Evolutionary conservation across 305 asterid species (phyloP), one percentile per base, ranked within the genome.

Genomic region (Withania somnifera): DNA sequence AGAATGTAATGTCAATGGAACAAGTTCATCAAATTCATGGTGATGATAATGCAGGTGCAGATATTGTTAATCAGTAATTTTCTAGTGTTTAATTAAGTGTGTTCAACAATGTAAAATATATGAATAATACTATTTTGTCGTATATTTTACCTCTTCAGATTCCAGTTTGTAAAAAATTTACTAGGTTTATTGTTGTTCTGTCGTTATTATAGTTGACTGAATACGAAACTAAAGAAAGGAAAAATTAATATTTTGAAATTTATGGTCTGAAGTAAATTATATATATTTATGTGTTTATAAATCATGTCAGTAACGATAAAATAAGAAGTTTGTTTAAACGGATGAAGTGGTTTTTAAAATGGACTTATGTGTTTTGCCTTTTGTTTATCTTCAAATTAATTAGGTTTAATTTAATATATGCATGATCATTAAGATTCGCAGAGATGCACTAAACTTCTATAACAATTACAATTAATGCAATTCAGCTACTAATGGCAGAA

Each of bases 41-140:
- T 24, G 15, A 17, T 11, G 9, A 42, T 32, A n/a, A 81, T 83
- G n/a, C 78, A 24, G 77, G 56, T 79, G 75, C 73, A 71, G 77
- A 78, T 66, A 17, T 36, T 22, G 36, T 42, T 42, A 1, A 7
- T 24, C 14, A 45, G 58, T 45, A 24, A 45, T 71, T 71, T 71
- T 47, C 58, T 24, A 24, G 24, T 42, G 34, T 71, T 42, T 14
- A 14, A 69, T 69, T 7, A 71, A 7, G 24, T 5, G 2, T 67
- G 20, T 11, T n/a, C n/a, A n/a, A 20, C 57, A 69, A 69, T 69
- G 58, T 4, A 71, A 13, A 45, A 71, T 71, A n/a, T n/a, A n/a
- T n/a, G n/a, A n/a, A n/a, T n/a, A n/a, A n/a, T n/a, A n/a, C n/a
- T n/a, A n/a, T n/a, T n/a, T n/a, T n/a, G n/a, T n/a, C n/a, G n/a